Evolutionary conservation across 257 asterid genomes (phyloP).

Genomic region (Jacaranda mimosifolia): DNA sequence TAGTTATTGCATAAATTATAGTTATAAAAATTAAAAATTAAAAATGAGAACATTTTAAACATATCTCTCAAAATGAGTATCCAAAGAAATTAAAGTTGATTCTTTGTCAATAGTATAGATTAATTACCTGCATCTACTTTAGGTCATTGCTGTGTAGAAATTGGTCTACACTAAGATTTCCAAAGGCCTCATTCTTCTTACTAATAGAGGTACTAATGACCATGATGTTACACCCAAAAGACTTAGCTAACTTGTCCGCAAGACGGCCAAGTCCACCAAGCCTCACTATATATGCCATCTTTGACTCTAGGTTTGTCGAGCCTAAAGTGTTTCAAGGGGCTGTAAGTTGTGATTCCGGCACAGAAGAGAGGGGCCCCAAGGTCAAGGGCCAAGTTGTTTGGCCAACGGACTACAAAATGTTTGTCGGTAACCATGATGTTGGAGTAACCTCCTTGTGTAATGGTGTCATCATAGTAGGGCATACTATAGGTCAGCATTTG

Average conservation of each 20-base stretch:
- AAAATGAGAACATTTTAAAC: no score
- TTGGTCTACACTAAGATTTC: slow-evolving; percentile 57
- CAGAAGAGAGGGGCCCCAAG: slow-evolving; percentile 69
- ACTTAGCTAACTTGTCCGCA: slow-evolving; percentile 71
- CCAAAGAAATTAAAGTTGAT: no score
- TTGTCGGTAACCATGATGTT: slow-evolving; percentile 53
- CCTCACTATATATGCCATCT: slow-evolving; percentile 63
- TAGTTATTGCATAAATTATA: no score
- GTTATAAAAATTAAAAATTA: no score
- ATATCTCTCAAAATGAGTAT: no score
- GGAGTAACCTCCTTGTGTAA: slow-evolving; percentile 58
- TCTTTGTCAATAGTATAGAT: no score
- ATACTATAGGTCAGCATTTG: slow-evolving; percentile 44
- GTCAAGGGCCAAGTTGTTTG: slow-evolving; percentile 60
- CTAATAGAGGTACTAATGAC: slow-evolving; percentile 55
- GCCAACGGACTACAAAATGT: slow-evolving; percentile 61
- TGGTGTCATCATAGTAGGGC: slow-evolving; percentile 45
- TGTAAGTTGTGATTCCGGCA: slow-evolving; percentile 68
- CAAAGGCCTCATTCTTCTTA: slow-evolving; percentile 61
- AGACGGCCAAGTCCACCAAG: slow-evolving; percentile 73
- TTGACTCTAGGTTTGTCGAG: slow-evolving; percentile 61
- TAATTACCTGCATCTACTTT: slow-evolving; percentile 63
- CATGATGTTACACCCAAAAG: slow-evolving; percentile 59
- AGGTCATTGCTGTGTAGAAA: slow-evolving; percentile 56
- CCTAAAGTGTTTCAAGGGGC: slow-evolving; percentile 58